These are phyloP conservation scores for Cyberlindnera euphorbiae DNA, from an alignment of 805 yeast species.

Conservation along the genomic window DNA sequence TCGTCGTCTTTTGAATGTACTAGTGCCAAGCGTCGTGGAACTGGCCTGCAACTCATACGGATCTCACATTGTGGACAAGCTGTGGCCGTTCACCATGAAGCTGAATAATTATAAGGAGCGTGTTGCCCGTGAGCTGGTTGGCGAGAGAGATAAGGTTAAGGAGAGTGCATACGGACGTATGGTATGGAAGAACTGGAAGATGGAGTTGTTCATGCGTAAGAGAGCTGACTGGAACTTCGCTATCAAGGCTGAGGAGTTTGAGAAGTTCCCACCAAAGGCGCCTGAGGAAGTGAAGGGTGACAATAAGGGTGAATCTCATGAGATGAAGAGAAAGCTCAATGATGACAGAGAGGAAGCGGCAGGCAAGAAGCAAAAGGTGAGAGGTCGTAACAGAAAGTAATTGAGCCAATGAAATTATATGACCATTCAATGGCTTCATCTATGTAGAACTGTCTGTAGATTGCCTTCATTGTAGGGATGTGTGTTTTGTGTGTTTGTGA, in stretches of 20 bases:
- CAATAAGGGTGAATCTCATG: constrained; percentile 3
- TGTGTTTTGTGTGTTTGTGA: too few relatives aligned
- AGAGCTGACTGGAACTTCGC: constrained; percentile 77
- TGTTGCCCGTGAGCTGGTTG: constrained; percentile 62
- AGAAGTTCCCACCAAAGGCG: constrained; percentile 31
- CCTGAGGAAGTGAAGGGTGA: constrained; percentile 17
- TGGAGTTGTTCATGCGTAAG: constrained; percentile 74
- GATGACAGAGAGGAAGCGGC: constrained; percentile 1
- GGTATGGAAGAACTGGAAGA: constrained; percentile 94
- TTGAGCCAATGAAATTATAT: too few relatives aligned
- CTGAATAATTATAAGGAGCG: constrained; percentile 84
- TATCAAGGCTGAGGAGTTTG: constrained; percentile 49
- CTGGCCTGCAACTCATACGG: constrained; percentile 85
- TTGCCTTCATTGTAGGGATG: too few relatives aligned
- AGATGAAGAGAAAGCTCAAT: constrained; percentile 15
- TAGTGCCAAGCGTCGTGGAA: constrained; percentile 50
- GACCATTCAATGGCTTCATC: neutral
- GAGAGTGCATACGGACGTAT: constrained; percentile 81
- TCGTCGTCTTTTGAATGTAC: constrained; percentile 62
- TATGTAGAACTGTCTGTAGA: neutral
- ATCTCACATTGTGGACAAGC: constrained; percentile 81
- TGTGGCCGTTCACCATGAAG: constrained; percentile 75
- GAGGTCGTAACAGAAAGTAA: constrained; percentile 26
- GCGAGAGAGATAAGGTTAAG: constrained; percentile 64
- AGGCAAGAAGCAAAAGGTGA: constrained; percentile 23